phyloP scores from a whole-genome alignment of 768 basidiomycete genomes.

The Boletus vinaceobasis region DNA sequence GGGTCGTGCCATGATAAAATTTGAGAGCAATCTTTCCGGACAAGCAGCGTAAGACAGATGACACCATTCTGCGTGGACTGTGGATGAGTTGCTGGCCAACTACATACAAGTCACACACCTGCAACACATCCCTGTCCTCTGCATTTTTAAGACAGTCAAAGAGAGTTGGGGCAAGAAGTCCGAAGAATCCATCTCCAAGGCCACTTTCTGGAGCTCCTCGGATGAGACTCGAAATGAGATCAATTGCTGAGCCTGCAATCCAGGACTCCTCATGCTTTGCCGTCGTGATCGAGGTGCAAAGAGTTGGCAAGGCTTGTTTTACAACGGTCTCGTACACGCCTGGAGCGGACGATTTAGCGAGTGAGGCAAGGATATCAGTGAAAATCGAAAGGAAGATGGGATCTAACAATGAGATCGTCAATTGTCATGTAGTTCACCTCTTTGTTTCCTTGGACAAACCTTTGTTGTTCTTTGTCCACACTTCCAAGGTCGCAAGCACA shows the following conservation, averaged over 20 bases:
- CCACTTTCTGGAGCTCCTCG: conserved; percentile 59
- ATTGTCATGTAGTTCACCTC: neutral
- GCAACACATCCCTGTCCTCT: conserved; percentile 84
- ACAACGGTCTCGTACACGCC: conserved; percentile 73
- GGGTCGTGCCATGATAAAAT: conserved; percentile 72
- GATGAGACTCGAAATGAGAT: conserved; percentile 71
- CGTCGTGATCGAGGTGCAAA: conserved; percentile 62
- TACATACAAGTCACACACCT: conserved; percentile 41
- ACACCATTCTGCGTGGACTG: conserved; percentile 66
- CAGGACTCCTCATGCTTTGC: conserved; percentile 65
- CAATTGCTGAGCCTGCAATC: conserved; percentile 77
- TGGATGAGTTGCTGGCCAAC: neutral
- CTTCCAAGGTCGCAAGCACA: conserved; percentile 64
- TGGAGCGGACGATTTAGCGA: conserved; percentile 57
- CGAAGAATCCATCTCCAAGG: conserved; percentile 81
- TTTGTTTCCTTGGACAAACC: conserved; percentile 42
- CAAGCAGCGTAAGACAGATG: conserved; percentile 71
- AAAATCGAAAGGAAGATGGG: conserved; percentile 86
- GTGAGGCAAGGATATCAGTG: conserved; percentile 70
- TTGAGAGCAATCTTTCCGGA: conserved; percentile 85
- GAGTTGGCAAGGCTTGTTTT: conserved; percentile 65
- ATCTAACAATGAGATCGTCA: conserved; percentile 46
- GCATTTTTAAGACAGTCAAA: conserved; percentile 65
- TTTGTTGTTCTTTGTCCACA: conserved; percentile 85
- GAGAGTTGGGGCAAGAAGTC: conserved; percentile 66